Evolutionary conservation across 192 early-diverging fungal species (phyloP).

Genomic region (Rhizophlyctis rosea): DNA sequence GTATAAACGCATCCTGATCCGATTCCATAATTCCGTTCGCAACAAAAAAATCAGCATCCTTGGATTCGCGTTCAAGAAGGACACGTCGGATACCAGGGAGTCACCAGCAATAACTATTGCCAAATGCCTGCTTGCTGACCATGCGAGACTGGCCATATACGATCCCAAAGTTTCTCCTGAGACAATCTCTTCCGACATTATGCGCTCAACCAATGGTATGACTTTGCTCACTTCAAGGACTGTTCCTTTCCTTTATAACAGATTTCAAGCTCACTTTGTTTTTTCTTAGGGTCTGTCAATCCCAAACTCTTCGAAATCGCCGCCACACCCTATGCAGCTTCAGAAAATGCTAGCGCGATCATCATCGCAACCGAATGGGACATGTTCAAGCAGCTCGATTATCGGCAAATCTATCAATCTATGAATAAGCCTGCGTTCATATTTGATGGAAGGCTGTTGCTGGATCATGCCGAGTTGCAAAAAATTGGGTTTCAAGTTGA

Average conservation of each 20-base stretch:
- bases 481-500: slow-evolving; percentile 66
- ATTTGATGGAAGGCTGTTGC: slow-evolving; percentile 83
- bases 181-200: neutral
- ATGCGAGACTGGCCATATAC: slow-evolving; percentile 70
- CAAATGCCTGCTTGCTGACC: slow-evolving; percentile 69
- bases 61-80: slow-evolving; percentile 91
- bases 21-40: slow-evolving; percentile 69
- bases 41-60: slow-evolving; percentile 73
- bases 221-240: neutral
- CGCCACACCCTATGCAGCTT: slow-evolving; percentile 61
- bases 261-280: neutral
- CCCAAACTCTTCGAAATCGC: slow-evolving; percentile 61
- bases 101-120: slow-evolving; percentile 78
- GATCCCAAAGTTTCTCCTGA: slow-evolving; percentile 75
- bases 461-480: slow-evolving; percentile 60
- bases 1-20: slow-evolving; percentile 63
- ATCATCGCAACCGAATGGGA: slow-evolving; percentile 86
- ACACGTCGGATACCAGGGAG: slow-evolving; percentile 87
- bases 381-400: slow-evolving; percentile 76
- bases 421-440: slow-evolving; percentile 83
- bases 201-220: slow-evolving; percentile 25
- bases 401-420: slow-evolving; percentile 52
- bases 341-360: slow-evolving; percentile 65
- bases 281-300: slow-evolving; percentile 5
- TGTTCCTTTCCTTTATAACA: neutral